These are phyloP conservation scores for Ustilago esculenta DNA, from an alignment of 1,284 basidiomycete genomes.

Conservation along the genomic window DNA sequence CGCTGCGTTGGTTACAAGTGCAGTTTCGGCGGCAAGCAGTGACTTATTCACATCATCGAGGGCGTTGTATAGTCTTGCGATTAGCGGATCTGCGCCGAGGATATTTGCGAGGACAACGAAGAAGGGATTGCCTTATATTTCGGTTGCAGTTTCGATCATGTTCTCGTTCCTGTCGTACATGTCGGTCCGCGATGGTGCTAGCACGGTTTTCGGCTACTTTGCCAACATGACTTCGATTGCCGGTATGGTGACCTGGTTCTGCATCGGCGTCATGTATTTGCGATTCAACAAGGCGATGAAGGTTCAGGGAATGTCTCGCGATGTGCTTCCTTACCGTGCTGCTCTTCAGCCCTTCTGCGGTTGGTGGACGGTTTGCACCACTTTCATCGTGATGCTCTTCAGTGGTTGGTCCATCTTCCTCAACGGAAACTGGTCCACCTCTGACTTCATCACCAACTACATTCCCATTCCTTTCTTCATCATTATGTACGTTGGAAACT, in stretches of 20 bases:
- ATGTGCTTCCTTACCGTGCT: constrained; percentile 70
- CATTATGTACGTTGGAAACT: constrained; percentile 75
- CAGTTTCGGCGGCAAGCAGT: constrained; percentile 84
- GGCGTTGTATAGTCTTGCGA: constrained; percentile 78
- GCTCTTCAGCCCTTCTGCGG: constrained; percentile 65
- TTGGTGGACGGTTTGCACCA: constrained; percentile 42
- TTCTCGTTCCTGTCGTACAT: constrained; percentile 78
- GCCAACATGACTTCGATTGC: constrained; percentile 75
- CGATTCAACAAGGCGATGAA: constrained; percentile 77
- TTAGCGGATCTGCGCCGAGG: constrained; percentile 78
- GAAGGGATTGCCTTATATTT: constrained; percentile 79
- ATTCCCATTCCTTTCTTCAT: constrained; percentile 81
- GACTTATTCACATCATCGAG: constrained; percentile 84
- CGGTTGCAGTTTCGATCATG: constrained; percentile 75
- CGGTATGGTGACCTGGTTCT: constrained; percentile 85
- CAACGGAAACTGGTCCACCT: constrained; percentile 52
- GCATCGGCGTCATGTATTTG: constrained; percentile 79
- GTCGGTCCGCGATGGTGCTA: constrained; percentile 65
- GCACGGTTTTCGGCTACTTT: constrained; percentile 72
- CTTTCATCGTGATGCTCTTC: constrained; percentile 57
- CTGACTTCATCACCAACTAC: constrained; percentile 81
- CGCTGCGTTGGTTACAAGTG: constrained; percentile 78
- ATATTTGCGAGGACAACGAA: constrained; percentile 77
- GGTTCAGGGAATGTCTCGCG: constrained; percentile 74
- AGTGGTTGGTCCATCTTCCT: constrained; percentile 68